Conservation (phyloP, 495 filamentous ascomycete species). For the Penicillium bovifimosum region DNA sequence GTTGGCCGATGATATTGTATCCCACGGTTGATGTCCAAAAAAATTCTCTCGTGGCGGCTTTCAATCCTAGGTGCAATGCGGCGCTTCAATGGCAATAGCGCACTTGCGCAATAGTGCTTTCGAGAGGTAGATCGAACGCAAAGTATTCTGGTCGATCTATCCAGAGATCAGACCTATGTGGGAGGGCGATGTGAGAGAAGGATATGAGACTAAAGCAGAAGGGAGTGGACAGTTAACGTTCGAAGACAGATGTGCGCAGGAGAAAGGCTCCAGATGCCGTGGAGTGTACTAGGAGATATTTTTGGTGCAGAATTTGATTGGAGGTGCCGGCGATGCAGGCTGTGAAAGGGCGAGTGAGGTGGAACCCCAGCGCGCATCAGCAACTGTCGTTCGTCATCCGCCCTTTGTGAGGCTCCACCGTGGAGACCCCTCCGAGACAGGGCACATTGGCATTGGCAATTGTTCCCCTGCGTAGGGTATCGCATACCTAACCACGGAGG, state of each 20-base stretch:
- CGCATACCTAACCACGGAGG: neutral
- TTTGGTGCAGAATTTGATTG: slow-evolving; percentile 25
- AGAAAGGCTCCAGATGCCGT: slow-evolving; percentile 1
- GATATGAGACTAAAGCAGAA: neutral
- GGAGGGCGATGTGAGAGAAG: neutral
- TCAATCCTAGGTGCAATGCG: neutral
- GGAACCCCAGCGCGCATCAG: slow-evolving; percentile 7
- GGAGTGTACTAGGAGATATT: slow-evolving; percentile 19
- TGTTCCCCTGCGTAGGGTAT: slow-evolving; percentile 4
- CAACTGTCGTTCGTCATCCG: slow-evolving; percentile 20
- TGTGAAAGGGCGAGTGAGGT: slow-evolving; percentile 15
- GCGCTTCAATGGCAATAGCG: neutral
- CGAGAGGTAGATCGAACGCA: neutral
- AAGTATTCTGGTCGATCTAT: neutral
- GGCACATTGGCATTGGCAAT: neutral
- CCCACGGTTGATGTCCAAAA: too few relatives aligned
- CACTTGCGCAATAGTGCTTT: neutral
- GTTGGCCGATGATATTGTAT: neutral
- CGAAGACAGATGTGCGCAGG: neutral
- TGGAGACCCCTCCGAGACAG: slow-evolving; percentile 15
- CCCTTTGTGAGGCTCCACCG: slow-evolving; percentile 12
- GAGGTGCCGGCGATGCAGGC: slow-evolving; percentile 12
- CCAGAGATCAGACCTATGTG: neutral
- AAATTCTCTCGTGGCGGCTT: neutral
- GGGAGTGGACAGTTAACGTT: neutral